Evolutionary conservation across 1,139 yeast genomes (phyloP).

Genomic region (Kluyveromyces sp.): DNA sequence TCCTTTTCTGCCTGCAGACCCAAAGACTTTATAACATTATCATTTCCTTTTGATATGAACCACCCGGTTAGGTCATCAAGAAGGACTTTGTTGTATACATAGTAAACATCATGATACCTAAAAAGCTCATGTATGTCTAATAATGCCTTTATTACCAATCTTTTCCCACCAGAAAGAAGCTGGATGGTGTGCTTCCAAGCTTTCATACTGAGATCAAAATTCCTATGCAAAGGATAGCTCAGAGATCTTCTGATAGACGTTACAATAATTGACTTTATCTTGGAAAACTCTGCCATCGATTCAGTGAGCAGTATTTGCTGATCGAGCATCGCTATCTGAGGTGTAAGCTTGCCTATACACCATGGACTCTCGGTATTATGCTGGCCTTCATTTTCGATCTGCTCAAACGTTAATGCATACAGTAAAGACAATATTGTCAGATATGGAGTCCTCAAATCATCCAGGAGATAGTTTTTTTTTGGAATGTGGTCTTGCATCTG

Average conservation of each 20-base stretch:
- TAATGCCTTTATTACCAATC: conserved; percentile 52
- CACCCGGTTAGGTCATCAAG: conserved; percentile 77
- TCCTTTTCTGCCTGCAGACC: conserved; percentile 52
- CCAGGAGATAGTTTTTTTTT: conserved; percentile 50
- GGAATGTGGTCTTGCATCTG: conserved; percentile 60
- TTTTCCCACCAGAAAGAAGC: conserved; percentile 60
- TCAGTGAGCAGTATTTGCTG: conserved; percentile 41
- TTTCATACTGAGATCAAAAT: conserved; percentile 49
- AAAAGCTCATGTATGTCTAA: conserved; percentile 65
- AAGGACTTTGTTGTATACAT: conserved; percentile 75
- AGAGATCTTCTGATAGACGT: conserved; percentile 67
- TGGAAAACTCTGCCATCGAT: conserved; percentile 23
- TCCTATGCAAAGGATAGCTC: conserved; percentile 73
- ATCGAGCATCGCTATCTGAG: conserved; percentile 71
- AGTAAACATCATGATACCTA: conserved; percentile 78
- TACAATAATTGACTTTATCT: conserved; percentile 48
- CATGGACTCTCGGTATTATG: conserved; percentile 84
- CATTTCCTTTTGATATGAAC: conserved; percentile 50
- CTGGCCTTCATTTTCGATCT: conserved; percentile 69
- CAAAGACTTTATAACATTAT: conserved; percentile 48
- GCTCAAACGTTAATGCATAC: conserved; percentile 69
- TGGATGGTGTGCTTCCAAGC: conserved; percentile 75
- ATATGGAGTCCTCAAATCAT: conserved; percentile 47
- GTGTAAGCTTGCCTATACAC: conserved; percentile 81
- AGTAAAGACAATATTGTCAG: conserved; percentile 57